Evolutionary conservation across 1,284 basidiomycete species (phyloP), one percentile per base, ranked within the genome.

Genomic region (Ustilago hordei): DNA sequence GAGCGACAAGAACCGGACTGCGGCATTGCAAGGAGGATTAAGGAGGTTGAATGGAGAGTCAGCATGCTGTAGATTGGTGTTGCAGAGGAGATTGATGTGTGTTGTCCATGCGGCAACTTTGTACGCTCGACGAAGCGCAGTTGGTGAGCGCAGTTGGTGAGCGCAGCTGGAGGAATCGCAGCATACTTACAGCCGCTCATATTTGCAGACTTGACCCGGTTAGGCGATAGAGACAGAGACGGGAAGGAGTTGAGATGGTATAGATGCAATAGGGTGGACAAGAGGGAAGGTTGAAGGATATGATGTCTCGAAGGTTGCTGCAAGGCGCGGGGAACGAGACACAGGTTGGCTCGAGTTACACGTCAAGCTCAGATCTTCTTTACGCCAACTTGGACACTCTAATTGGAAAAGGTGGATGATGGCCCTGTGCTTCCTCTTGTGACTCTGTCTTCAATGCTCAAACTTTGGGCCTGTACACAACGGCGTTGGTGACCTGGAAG

Each of bases 1-100:
- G 59, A 85, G 84, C 80, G 81, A 82, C 77, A 85, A 66, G 64
- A 85, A 81, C 58, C 84, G 81, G 83, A 85, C 81, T 83, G 69
- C 19, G 28, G 41, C 36, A 55, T 55, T 19, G 28, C 12, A 38
- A 36, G 12, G 35, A 8, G 34, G 31, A 35, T 31, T 17, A 43
- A 28, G 39, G 41, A n/a, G 34, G 13, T 23, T 5, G 28, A 39
- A 17, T 11, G 28, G n/a, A 48, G 13, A 17, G 50, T 73, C 39
- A 73, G 61, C 31, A 56, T 64, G 50, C 28, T 56, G 64, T 52
- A 35, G 31, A 7, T 47, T 5, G 17, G 23, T n/a, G 15, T 36
- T 8, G 13, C 6, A 11, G 35, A 5, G 28, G 35, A 35, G 52
- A n/a, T 54, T 35, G 52, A 17, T 39, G 38, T 39, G 23, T 28